A percentile compares a stretch with the other conserved stretches of the same genome.
Evolutionary conservation across 768 basidiomycete species (phyloP).

Genomic region (Boletus insuetus): DNA sequence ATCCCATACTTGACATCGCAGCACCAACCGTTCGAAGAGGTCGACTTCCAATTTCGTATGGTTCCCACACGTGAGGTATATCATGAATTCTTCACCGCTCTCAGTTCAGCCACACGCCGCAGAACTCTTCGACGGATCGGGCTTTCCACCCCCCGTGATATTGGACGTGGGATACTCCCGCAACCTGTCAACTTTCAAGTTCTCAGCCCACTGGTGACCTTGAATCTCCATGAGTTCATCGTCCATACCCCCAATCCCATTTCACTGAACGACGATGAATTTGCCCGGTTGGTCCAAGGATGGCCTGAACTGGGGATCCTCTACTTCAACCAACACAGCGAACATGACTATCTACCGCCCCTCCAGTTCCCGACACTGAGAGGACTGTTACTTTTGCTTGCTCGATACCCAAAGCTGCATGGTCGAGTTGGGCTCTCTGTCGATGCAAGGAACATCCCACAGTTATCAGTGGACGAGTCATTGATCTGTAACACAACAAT

Average conservation of each 20-base stretch:
- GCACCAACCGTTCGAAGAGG: conserved; percentile 5
- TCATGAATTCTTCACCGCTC: conserved; percentile 2
- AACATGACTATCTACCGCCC: neutral
- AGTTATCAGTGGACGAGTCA: neutral
- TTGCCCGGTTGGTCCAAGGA: neutral
- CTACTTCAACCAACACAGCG: neutral
- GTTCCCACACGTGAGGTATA: neutral
- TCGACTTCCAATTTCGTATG: neutral
- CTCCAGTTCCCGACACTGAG: conserved; percentile 1
- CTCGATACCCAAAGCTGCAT: neutral
- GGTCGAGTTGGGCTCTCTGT: neutral
- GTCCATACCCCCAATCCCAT: neutral
- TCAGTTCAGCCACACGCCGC: neutral
- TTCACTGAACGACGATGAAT: conserved; percentile 5
- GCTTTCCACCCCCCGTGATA: neutral
- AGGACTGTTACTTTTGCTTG: conserved; percentile 1
- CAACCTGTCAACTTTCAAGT: neutral
- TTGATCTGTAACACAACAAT: neutral
- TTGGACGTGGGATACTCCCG: too few relatives aligned
- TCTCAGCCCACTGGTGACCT: conserved; percentile 1
- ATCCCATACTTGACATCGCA: conserved; percentile 2
- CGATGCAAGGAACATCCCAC: conserved; percentile 5
- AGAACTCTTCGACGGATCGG: neutral
- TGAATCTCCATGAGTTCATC: neutral
- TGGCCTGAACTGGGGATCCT: conserved; percentile 5